Evolutionary conservation across 148 eudicot genomes (phyloP), one percentile per base, ranked within the genome.

Genomic region (Tetragonia tetragonoides): DNA sequence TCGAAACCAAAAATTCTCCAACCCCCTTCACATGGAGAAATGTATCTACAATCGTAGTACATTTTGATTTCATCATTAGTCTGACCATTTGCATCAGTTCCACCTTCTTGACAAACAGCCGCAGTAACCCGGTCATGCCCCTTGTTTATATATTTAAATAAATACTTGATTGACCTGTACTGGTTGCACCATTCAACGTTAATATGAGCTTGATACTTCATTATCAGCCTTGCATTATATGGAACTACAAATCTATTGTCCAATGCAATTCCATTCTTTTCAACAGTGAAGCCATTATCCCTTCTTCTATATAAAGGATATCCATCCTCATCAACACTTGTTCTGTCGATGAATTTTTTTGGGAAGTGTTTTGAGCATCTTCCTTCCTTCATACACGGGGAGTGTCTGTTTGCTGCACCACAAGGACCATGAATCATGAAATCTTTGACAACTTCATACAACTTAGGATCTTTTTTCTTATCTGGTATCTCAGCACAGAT

Each of bases 1-100:
- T 46, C 76, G 62, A n/a, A 74, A 4, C 53, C 65, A n/a, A 73
- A 73, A 1, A 76, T 54, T 12, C 78, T 28, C 78, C 83, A 83
- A 3, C 66, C 23, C 4, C 78, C 81, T 56, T 83, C 80, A 79
- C 78, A 28, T 28, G 34, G 34, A 28, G 34, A 28, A 28, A 28
- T 28, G 34, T 28, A 28, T 28, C 34, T 28, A 46, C 49, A 46
- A 46, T 46, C 49, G 10, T 46, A 46, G 49, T 46, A 46, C 49
- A 46, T 46, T 46, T 42, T 39, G 2, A 68, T 71, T 15, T 71
- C 60, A 34, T 51, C 74, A 21, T 4, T 34, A 6, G 49, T 28
- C 1, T 28, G 40, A 24, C 21, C 41, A 51, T 28, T 49, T 12
- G 4, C 59, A 54, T 54, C 17, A 10, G 12, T 60, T 24, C 59